These are phyloP conservation scores for Escallonia rubra DNA, from an alignment of 129 eudicot species.

Conservation along the genomic window DNA sequence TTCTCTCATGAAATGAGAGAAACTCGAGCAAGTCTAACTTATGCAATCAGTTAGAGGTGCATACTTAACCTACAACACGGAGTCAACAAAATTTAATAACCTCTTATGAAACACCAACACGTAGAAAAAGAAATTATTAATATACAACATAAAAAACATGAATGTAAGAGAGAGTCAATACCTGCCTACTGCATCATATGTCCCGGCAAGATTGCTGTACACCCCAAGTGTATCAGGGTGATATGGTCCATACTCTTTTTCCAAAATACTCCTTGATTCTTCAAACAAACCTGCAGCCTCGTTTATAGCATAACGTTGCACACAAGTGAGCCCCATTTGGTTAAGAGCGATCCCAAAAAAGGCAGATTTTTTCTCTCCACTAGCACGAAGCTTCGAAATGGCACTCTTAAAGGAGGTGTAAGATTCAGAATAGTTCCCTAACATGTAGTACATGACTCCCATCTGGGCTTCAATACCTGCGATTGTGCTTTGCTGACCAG, in stretches of 20 bases:
- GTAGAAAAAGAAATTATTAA: no score
- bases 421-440: constrained; percentile 61
- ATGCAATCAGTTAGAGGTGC: no score
- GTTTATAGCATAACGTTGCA: constrained; percentile 61
- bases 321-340: constrained; percentile 90
- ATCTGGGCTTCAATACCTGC: constrained; percentile 89
- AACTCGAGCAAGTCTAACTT: no score
- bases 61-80: no score
- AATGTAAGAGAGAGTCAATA: neutral
- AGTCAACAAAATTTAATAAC: no score
- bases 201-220: constrained; percentile 85
- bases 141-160: no score
- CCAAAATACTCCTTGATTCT: constrained; percentile 63
- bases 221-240: constrained; percentile 89
- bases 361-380: constrained; percentile 81
- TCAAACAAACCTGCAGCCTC: constrained; percentile 72
- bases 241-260: constrained; percentile 68
- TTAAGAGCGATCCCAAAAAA: constrained; percentile 83
- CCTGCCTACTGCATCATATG: constrained; percentile 93
- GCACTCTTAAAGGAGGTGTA: constrained; percentile 54
- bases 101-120: no score
- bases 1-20: no score
- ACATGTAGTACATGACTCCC: constrained; percentile 78
- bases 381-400: constrained; percentile 58
- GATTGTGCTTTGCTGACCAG: constrained; percentile 79